A percentile compares a stretch with the other conserved stretches of the same genome.
These are phyloP conservation scores for Phaeosphaeriaceae sp. DNA, from an alignment of 2,329 filamentous ascomycete species.

Conservation along the genomic window DNA sequence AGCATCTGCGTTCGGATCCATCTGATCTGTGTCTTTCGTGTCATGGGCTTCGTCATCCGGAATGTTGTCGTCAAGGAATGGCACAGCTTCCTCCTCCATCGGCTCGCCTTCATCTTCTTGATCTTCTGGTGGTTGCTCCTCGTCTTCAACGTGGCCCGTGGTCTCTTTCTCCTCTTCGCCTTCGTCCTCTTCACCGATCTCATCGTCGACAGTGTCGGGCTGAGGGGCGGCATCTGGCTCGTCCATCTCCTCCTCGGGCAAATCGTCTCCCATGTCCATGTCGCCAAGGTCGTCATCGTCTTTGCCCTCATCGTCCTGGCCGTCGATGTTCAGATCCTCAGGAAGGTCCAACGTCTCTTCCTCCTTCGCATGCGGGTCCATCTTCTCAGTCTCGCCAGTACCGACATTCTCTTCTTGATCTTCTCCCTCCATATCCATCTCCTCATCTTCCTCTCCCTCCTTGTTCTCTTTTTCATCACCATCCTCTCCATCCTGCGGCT, in stretches of 20 bases:
- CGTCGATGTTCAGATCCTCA: constrained; percentile 86
- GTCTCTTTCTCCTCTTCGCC: constrained; percentile 45
- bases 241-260: constrained; percentile 43
- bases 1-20: constrained; percentile 65
- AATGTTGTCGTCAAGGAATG: constrained; percentile 59
- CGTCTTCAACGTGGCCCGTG: constrained; percentile 44
- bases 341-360: constrained; percentile 84
- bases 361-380: constrained; percentile 80
- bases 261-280: constrained; percentile 47
- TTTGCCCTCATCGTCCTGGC: constrained; percentile 66
- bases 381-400: constrained; percentile 71
- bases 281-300: constrained; percentile 55
- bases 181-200: constrained; percentile 42
- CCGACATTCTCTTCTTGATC: constrained; percentile 69
- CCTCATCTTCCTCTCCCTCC: constrained; percentile 65
- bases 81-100: constrained; percentile 48
- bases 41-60: constrained; percentile 57
- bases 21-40: constrained; percentile 58
- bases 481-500: constrained; percentile 66
- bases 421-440: constrained; percentile 63
- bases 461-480: constrained; percentile 67
- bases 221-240: constrained; percentile 38
- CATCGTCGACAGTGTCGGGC: constrained; percentile 44
- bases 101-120: constrained; percentile 59
- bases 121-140: constrained; percentile 54